Percentiles rank a stretch among this genome's conserved stretches.
phyloP scores from a whole-genome alignment of 345 rosid species.

The Eucalyptus urophylla region DNA sequence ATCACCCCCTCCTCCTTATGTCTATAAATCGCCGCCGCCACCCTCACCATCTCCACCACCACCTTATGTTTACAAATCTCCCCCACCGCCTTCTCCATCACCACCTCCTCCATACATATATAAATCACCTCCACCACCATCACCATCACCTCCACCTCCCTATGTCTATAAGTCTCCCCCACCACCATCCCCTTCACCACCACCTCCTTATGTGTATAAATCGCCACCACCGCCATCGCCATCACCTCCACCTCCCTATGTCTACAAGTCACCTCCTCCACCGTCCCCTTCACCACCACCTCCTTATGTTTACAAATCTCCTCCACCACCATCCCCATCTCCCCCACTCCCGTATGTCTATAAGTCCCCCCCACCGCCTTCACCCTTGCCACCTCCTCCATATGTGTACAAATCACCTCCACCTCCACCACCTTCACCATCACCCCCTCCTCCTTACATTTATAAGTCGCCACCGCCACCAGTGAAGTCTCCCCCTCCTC shows the following conservation, averaged over 20 bases:
- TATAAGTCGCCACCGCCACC: background rate
- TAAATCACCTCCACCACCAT: too few species aligned
- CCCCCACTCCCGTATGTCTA: background rate
- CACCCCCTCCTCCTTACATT: background rate
- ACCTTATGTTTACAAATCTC: too few species aligned
- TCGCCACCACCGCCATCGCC: background rate
- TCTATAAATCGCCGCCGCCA: background rate
- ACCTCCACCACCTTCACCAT: background rate
- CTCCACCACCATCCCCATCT: background rate
- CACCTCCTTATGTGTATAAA: background rate
- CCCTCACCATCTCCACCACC: background rate
- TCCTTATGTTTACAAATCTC: background rate
- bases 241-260: background rate
- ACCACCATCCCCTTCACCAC: background rate
- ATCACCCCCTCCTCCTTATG: rapidly evolving
- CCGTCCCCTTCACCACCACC: background rate
- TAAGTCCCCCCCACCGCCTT: background rate
- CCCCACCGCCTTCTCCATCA: too few species aligned
- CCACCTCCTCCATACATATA: too few species aligned
- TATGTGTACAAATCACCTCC: background rate
- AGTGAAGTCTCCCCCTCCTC: background rate
- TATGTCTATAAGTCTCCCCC: background rate
- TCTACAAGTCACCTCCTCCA: background rate
- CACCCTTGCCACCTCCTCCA: background rate
- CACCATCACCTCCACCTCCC: background rate